Conservation (phyloP, 495 filamentous ascomycete species). For the Neurospora sp. region DNA sequence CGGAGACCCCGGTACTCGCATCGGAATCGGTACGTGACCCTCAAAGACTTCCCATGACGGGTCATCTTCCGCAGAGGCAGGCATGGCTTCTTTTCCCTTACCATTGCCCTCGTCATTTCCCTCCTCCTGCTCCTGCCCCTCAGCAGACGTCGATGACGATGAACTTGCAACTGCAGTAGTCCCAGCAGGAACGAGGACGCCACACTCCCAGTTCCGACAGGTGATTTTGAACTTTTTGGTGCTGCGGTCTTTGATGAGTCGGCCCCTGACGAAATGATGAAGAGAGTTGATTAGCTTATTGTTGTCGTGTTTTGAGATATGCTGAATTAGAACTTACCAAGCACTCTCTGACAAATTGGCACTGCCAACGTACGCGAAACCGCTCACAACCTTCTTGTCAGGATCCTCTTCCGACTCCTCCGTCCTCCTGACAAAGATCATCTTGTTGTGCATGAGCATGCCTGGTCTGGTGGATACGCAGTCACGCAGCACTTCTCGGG, state of each 20-base stretch:
- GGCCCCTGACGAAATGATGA: conserved; percentile 18
- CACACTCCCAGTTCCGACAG: conserved; percentile 94
- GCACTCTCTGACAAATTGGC: conserved; percentile 88
- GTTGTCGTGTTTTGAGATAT: too few relatives aligned
- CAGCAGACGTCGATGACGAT: background rate
- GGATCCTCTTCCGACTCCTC: background rate
- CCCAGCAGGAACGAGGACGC: conserved; percentile 57
- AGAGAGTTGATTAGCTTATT: too few relatives aligned
- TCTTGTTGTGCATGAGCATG: conserved; percentile 83
- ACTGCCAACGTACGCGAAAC: conserved; percentile 83
- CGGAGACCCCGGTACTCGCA: conserved; percentile 46
- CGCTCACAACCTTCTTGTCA: background rate
- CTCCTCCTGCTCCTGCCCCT: background rate
- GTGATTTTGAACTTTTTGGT: conserved; percentile 62
- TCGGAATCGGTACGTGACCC: conserved; percentile 56
- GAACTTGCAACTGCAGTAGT: conserved; percentile 2
- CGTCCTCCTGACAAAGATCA: conserved; percentile 54
- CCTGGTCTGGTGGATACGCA: conserved; percentile 56
- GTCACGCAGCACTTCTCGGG: conserved; percentile 59
- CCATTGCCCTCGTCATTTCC: background rate
- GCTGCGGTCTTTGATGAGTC: conserved; percentile 53
- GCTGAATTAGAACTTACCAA: conserved; percentile 49
- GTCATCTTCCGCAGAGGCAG: background rate
- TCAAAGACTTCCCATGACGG: conserved; percentile 40
- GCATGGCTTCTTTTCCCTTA: background rate